Evolutionary conservation across 768 basidiomycete species (phyloP), one percentile per base, ranked within the genome.

Genomic region (Lepiota subincarnata): DNA sequence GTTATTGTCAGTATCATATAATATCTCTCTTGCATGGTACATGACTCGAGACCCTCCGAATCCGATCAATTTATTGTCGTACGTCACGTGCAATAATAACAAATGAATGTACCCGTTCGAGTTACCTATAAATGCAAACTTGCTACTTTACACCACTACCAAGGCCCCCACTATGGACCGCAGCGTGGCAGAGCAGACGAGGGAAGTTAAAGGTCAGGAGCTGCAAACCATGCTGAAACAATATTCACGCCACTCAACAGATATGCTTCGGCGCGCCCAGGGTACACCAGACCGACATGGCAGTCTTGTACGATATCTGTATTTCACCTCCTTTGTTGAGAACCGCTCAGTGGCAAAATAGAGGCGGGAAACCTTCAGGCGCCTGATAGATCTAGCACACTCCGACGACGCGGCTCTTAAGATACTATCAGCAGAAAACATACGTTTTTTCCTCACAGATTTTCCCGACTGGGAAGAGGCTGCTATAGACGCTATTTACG

Each of bases 401-500:
- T 78, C 77, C 1, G 62, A 69, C 1, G 62, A 79, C 44, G 53
- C 78, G 0, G 60, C 66, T 13, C 66, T 82, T 54, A 86, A 84
- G 60, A 76, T 74, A 20, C 69, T 83, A 28, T 84, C 82, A 0
- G 86, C 85, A 0, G 67, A 68, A 28, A 76, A 82, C 48, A 78
- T 89, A 52, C 77, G 72, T 31, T 58, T 67, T 45, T 83, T 83
- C 64, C 81, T 88, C 70, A 78, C 70, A 57, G 81, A 85, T 65
- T 85, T 86, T 59, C 80, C 82, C 0, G 87, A 86, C 41, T 69
- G 84, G n/a, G 83, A 87, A 63, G 87, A 89, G 59, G 79, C 79
- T 18, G 84, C 84, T 5, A 86, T 89, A 61, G 84, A 89, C 59
- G 83, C 84, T n/a, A 77, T 89, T 11, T 89, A 88, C 60, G 87